Evolutionary conservation across 2,329 filamentous ascomycete species (phyloP).

Genomic region (Cladosporium sp.): DNA sequence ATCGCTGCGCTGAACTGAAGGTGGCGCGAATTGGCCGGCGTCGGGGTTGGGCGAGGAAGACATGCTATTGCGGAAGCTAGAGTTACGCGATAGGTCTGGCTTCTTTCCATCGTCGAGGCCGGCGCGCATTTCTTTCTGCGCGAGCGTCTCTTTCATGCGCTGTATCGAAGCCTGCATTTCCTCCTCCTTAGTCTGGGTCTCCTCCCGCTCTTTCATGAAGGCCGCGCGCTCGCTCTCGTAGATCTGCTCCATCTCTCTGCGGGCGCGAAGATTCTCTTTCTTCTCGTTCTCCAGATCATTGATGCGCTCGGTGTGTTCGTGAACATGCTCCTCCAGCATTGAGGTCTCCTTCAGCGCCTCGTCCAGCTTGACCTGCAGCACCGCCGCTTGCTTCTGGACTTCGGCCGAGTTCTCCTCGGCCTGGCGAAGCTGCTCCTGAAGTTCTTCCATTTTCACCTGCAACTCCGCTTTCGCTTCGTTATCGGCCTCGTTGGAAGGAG

Average conservation of each 20-base stretch:
- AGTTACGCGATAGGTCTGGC: slow-evolving; percentile 41
- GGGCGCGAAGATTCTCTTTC: slow-evolving; percentile 73
- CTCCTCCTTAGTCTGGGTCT: slow-evolving; percentile 75
- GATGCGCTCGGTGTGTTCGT: slow-evolving; percentile 78
- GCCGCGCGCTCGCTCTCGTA: slow-evolving; percentile 86
- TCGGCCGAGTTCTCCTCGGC: slow-evolving; percentile 63
- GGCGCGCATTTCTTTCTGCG: slow-evolving; percentile 59
- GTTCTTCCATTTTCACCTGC: slow-evolving; percentile 70
- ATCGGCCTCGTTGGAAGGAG: slow-evolving; percentile 29
- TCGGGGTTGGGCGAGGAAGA: slow-evolving; percentile 60
- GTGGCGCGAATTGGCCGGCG: slow-evolving; percentile 70
- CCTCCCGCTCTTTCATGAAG: slow-evolving; percentile 87
- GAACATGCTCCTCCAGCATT: slow-evolving; percentile 78
- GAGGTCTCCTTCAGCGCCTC: slow-evolving; percentile 77
- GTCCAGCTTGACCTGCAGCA: slow-evolving; percentile 78
- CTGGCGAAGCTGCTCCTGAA: slow-evolving; percentile 74
- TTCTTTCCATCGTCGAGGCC: slow-evolving; percentile 47
- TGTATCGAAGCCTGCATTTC: slow-evolving; percentile 88
- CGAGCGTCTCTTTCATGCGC: slow-evolving; percentile 80
- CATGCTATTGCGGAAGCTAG: slow-evolving; percentile 22
- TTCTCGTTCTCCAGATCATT: slow-evolving; percentile 79
- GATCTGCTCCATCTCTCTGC: slow-evolving; percentile 84
- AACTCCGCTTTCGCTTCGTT: slow-evolving; percentile 73
- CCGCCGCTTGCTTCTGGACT: slow-evolving; percentile 75
- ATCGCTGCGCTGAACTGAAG: slow-evolving; percentile 78